phyloP scores from a whole-genome alignment of 371 early-diverging fungal genomes.

The Circinella umbellata region DNA sequence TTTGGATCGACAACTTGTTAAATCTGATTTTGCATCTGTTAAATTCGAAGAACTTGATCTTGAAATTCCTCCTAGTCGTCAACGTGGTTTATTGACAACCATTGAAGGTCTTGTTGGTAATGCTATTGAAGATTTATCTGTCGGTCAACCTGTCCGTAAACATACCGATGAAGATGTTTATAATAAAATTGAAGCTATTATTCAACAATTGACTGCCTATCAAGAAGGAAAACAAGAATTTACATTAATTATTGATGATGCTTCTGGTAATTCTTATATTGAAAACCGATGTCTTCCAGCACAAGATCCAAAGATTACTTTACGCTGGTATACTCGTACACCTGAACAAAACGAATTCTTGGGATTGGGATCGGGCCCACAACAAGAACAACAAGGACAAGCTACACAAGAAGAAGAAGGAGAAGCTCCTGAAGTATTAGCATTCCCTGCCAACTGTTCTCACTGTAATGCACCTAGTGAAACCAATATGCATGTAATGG shows the following conservation, averaged over 20 bases:
- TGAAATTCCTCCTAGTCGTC: slow-evolving; percentile 84
- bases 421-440: slow-evolving; percentile 66
- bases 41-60: slow-evolving; percentile 85
- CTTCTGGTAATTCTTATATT: slow-evolving; percentile 92
- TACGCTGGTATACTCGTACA: slow-evolving; percentile 72
- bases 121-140: slow-evolving; percentile 81
- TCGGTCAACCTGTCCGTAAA: slow-evolving; percentile 82
- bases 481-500: slow-evolving; percentile 91
- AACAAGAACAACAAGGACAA: slow-evolving; percentile 12
- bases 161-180: slow-evolving; percentile 65
- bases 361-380: slow-evolving; percentile 69
- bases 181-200: slow-evolving; percentile 75
- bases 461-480: slow-evolving; percentile 82
- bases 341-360: slow-evolving; percentile 79
- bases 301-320: slow-evolving; percentile 80
- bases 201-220: slow-evolving; percentile 68
- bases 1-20: slow-evolving; percentile 90
- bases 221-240: slow-evolving; percentile 64
- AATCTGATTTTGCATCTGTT: slow-evolving; percentile 83
- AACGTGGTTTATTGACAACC: slow-evolving; percentile 84
- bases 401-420: slow-evolving; percentile 54
- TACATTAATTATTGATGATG: slow-evolving; percentile 85
- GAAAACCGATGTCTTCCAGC: slow-evolving; percentile 75
- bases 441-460: slow-evolving; percentile 91
- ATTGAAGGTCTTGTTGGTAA: slow-evolving; percentile 86